Percentiles rank a stretch among this genome's conserved stretches.
phyloP scores from a whole-genome alignment of 2,329 filamentous ascomycete genomes.

The Metarhizium rileyi region DNA sequence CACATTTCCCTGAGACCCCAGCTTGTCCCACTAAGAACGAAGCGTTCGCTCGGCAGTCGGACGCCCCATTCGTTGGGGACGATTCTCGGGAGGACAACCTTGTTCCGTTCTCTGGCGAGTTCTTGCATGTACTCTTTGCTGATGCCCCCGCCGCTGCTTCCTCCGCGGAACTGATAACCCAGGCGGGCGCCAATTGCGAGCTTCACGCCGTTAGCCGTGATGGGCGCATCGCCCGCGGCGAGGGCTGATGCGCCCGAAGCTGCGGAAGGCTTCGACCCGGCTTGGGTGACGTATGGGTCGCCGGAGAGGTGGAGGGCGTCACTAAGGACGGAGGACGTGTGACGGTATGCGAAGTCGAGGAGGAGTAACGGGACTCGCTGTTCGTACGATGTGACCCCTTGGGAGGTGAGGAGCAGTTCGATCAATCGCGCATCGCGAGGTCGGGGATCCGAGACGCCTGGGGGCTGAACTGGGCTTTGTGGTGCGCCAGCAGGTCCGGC shows the following conservation, averaged over 20 bases:
- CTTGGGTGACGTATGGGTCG: slow-evolving; percentile 56
- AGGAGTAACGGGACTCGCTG: slow-evolving; percentile 73
- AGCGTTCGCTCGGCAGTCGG: slow-evolving; percentile 56
- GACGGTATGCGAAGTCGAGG: slow-evolving; percentile 79
- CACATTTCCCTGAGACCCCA: slow-evolving; percentile 55
- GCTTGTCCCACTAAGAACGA: slow-evolving; percentile 54
- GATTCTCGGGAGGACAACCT: slow-evolving; percentile 53
- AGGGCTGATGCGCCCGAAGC: slow-evolving; percentile 38
- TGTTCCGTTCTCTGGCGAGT: slow-evolving; percentile 62
- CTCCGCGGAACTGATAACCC: slow-evolving; percentile 57
- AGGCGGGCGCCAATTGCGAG: slow-evolving; percentile 63
- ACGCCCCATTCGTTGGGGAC: slow-evolving; percentile 58
- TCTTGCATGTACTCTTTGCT: slow-evolving; percentile 71
- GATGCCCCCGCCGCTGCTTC: slow-evolving; percentile 41
- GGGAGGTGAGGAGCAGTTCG: slow-evolving; percentile 68
- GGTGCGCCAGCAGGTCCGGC: slow-evolving; percentile 14
- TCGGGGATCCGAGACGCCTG: slow-evolving; percentile 38
- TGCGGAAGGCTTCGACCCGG: slow-evolving; percentile 41
- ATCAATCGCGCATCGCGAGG: slow-evolving; percentile 73
- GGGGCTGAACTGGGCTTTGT: slow-evolving; percentile 17
- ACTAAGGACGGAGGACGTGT: slow-evolving; percentile 61
- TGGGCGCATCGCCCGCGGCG: slow-evolving; percentile 41
- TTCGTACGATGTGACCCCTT: slow-evolving; percentile 72
- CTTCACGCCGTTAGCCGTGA: slow-evolving; percentile 57
- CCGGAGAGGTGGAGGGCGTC: slow-evolving; percentile 61